phyloP scores from a whole-genome alignment of 805 yeast species.

The Jamesozyma gamospora region DNA sequence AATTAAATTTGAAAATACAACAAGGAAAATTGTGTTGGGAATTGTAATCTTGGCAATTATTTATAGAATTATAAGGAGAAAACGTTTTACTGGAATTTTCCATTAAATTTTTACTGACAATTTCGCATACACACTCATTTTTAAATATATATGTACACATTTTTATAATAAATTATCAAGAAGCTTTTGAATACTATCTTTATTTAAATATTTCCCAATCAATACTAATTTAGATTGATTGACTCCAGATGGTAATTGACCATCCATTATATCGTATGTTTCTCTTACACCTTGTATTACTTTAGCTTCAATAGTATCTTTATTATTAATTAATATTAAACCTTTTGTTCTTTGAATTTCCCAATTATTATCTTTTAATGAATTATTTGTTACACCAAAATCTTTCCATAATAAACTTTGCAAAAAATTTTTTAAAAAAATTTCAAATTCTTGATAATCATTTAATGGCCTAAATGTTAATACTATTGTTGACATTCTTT shows the following conservation, averaged over 20 bases:
- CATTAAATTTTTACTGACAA: too few relatives aligned
- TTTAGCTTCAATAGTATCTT: constrained; percentile 30
- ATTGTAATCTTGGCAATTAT: constrained; percentile 6
- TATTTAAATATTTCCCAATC: constrained; percentile 56
- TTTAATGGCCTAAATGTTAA: constrained; percentile 36
- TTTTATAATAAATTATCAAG: constrained; percentile 9
- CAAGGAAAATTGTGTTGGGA: constrained; percentile 12
- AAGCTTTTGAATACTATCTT: constrained; percentile 26
- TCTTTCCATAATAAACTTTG: constrained; percentile 64
- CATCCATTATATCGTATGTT: constrained; percentile 69
- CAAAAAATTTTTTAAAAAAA: constrained; percentile 47
- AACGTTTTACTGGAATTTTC: too few relatives aligned
- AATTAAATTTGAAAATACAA: constrained; percentile 13
- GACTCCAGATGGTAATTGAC: constrained; percentile 20
- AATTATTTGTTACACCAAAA: constrained; percentile 37
- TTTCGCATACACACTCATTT: too few relatives aligned
- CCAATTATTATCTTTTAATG: constrained; percentile 23
- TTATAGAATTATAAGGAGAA: too few relatives aligned
- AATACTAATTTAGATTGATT: constrained; percentile 52
- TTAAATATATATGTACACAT: too few relatives aligned
- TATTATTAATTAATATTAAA: constrained; percentile 37
- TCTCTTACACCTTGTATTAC: constrained; percentile 90
- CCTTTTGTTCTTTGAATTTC: constrained; percentile 86
- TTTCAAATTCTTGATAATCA: constrained; percentile 29
- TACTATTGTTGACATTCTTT: constrained; percentile 45